phyloP scores from a whole-genome alignment of 345 rosid species.

The Camelina neglecta region DNA sequence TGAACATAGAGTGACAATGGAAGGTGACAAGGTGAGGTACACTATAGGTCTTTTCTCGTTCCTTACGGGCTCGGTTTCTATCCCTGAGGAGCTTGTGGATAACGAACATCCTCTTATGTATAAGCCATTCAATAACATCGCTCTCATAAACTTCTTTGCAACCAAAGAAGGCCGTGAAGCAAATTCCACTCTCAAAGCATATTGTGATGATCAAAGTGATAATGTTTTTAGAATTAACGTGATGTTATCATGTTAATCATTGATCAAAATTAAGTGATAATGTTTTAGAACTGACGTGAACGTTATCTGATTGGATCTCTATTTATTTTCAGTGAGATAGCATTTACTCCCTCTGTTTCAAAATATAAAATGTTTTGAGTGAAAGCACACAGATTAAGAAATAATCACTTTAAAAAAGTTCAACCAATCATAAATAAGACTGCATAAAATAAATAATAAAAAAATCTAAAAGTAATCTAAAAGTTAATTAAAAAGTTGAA shows the following conservation, averaged over 20 bases:
- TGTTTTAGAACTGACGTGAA: background rate
- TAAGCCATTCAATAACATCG: conserved; percentile 40
- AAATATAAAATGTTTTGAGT: conserved; percentile 1
- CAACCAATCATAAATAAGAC: too few relatives aligned
- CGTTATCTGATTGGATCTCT: conserved; percentile 14
- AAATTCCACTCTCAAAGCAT: conserved; percentile 40
- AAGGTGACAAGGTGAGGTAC: conserved; percentile 48
- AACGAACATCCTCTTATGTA: conserved; percentile 37
- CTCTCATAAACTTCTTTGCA: conserved; percentile 43
- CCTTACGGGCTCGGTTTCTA: conserved; percentile 23
- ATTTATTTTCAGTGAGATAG: conserved; percentile 16
- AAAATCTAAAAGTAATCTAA: too few relatives aligned
- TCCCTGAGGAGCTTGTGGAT: conserved; percentile 40
- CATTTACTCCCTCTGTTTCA: too few relatives aligned
- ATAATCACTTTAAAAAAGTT: too few relatives aligned
- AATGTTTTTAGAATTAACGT: too few relatives aligned
- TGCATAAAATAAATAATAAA: too few relatives aligned
- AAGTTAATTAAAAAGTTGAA: too few relatives aligned
- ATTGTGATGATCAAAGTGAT: conserved; percentile 31
- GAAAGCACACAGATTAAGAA: background rate
- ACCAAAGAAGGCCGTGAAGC: conserved; percentile 42
- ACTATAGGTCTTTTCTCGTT: conserved; percentile 45
- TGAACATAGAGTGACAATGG: conserved; percentile 49
- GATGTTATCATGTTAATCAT: too few relatives aligned
- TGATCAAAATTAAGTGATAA: background rate